A percentile compares a stretch with the other conserved stretches of the same genome.
Conservation (phyloP, 768 basidiomycete species). For the Gyrodon lividus region DNA sequence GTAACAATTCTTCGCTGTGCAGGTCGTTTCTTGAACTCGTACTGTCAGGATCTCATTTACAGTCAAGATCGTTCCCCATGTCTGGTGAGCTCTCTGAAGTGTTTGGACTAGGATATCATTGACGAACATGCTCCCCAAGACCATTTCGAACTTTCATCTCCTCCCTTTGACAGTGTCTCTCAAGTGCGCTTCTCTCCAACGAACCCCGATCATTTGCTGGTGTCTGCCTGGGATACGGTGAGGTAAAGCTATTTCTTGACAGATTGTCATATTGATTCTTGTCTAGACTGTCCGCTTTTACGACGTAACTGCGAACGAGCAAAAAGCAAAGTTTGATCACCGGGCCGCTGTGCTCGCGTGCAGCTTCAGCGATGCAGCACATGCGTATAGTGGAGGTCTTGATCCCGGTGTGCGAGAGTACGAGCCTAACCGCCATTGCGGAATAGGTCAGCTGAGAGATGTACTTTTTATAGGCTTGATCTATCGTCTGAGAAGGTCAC, state of each 20-base stretch:
- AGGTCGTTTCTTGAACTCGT: background rate
- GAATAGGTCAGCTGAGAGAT: background rate
- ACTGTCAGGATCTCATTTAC: background rate
- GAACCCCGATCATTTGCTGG: slow-evolving; percentile 75
- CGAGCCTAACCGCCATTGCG: slow-evolving; percentile 25
- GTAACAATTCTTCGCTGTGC: background rate
- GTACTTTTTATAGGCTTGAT: slow-evolving; percentile 58
- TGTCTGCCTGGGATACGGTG: slow-evolving; percentile 88
- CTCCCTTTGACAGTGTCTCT: slow-evolving; percentile 86
- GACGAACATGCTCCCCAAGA: slow-evolving; percentile 13
- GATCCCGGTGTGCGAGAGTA: slow-evolving; percentile 84
- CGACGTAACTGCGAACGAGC: slow-evolving; percentile 54
- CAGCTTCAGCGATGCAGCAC: slow-evolving; percentile 61
- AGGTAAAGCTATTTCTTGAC: slow-evolving; percentile 13
- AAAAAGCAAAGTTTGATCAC: slow-evolving; percentile 82
- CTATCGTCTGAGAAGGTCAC: slow-evolving; percentile 68
- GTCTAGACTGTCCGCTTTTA: slow-evolving; percentile 60
- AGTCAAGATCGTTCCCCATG: slow-evolving; percentile 8
- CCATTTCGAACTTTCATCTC: slow-evolving; percentile 51
- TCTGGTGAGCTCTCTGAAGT: slow-evolving; percentile 9
- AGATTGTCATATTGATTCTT: slow-evolving; percentile 31
- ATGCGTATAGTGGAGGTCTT: slow-evolving; percentile 84
- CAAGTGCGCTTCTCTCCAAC: slow-evolving; percentile 78
- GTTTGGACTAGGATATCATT: background rate
- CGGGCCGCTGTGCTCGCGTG: slow-evolving; percentile 87